Evolutionary conservation across 2,329 filamentous ascomycete species (phyloP).

Genomic region (Diaporthe capsici): DNA sequence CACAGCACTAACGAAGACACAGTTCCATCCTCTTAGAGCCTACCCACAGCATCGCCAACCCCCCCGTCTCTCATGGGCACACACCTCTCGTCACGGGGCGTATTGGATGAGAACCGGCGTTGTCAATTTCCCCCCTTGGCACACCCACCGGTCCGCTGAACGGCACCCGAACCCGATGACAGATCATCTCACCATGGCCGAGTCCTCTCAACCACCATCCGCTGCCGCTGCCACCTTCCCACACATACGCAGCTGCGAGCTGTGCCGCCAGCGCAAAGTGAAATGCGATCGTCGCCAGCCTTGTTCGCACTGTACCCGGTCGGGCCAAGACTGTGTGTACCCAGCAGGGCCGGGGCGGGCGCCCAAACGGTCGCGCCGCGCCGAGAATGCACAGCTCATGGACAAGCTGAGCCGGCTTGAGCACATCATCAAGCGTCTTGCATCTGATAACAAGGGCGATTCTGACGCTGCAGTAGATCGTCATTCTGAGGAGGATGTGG

Average conservation of each 20-base stretch:
- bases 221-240: not conserved
- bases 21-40: not conserved
- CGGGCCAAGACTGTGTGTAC: conserved; percentile 37
- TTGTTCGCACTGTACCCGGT: conserved; percentile 37
- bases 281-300: conserved; percentile 39
- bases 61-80: not conserved
- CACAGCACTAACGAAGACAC: not conserved
- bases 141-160: too few relatives aligned
- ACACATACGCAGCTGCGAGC: conserved; percentile 36
- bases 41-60: not conserved
- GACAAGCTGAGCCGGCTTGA: conserved; percentile 39
- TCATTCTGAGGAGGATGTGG: not conserved
- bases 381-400: conserved; percentile 33
- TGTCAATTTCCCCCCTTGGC: not conserved
- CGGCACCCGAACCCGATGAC: too few relatives aligned
- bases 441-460: not conserved
- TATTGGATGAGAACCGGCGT: not conserved
- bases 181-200: not conserved
- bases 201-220: not conserved
- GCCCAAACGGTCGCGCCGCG: conserved; percentile 40
- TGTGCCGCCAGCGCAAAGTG: conserved; percentile 40
- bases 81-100: too few relatives aligned
- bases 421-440: conserved; percentile 36
- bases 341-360: conserved; percentile 41
- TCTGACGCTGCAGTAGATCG: not conserved